Evolutionary conservation across 1,139 yeast species (phyloP).

Genomic region (Komagataea norvegica): DNA sequence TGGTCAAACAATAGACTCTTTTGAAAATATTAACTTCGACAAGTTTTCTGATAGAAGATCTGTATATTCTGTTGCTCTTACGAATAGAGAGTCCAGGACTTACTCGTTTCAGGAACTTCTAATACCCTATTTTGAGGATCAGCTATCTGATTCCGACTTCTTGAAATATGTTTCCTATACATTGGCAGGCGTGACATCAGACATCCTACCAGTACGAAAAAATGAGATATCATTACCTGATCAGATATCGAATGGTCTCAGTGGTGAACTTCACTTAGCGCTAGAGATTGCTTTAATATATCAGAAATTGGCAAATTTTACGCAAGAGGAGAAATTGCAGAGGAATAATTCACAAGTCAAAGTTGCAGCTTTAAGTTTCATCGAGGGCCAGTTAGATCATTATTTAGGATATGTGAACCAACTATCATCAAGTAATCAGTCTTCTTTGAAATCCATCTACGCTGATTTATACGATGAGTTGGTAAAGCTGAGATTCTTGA

Average conservation of each 20-base stretch:
- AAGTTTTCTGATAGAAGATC: constrained; percentile 34
- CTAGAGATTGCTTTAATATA: constrained; percentile 74
- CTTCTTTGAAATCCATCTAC: constrained; percentile 39
- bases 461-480: constrained; percentile 48
- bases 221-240: constrained; percentile 43
- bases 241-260: constrained; percentile 50
- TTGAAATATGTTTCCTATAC: constrained; percentile 60
- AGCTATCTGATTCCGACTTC: constrained; percentile 44
- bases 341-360: constrained; percentile 47
- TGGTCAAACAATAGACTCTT: constrained; percentile 31
- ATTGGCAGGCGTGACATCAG: constrained; percentile 69
- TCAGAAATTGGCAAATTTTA: constrained; percentile 37
- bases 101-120: constrained; percentile 27
- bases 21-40: constrained; percentile 31
- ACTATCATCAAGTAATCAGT: constrained; percentile 36
- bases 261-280: constrained; percentile 52
- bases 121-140: constrained; percentile 25
- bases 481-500: constrained; percentile 51
- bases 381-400: constrained; percentile 46
- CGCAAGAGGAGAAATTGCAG: constrained; percentile 32
- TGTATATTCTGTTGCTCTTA: constrained; percentile 18
- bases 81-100: constrained; percentile 17
- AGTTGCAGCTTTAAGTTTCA: constrained; percentile 57
- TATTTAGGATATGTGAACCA: constrained; percentile 56
- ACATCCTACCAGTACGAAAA: constrained; percentile 45